Evolutionary conservation across 345 rosid species (phyloP), one percentile per base, ranked within the genome.

Genomic region (Moringa oleifera): DNA sequence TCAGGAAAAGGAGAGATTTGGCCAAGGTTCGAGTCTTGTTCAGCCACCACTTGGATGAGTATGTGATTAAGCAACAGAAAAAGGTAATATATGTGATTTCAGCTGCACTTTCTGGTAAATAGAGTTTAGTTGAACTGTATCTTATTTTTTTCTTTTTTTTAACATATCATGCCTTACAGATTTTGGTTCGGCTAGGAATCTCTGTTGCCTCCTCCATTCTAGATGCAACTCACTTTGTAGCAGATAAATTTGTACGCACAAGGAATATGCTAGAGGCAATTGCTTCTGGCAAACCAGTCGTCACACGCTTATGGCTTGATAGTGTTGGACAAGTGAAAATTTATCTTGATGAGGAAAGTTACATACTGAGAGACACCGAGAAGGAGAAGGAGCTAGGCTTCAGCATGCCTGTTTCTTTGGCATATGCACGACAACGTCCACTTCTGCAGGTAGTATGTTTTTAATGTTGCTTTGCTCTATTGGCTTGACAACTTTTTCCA

Each of bases 241-340:
- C 95, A 2, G 90, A 90, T 75, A 70, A 61, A 64, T 90, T 87
- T 59, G 87, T 81, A 58, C 97, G 95, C 61, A 90, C 97, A 51
- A 76, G 95, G 82, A 87, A 90, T 66, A 87, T 85, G 92, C 64
- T 90, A 62, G 95, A 85, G 79, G 95, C 97, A 59, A 84, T 90
- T 59, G 97, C 90, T 71, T 79, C 75, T 54, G 95, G 92, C 20
- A 90, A 87, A 72, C 95, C 89, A 25, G 81, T 90, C 61, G 90
- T 90, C 71, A 82, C 95, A 51, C 87, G 77, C 66, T 74, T 79
- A 68, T 90, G 97, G 95, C 86, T 90, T 58, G 87, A 87, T 73
- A 78, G 91, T 74, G 73, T 89, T 57, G 83, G 78, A 51, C 89
- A 79, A 65, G 90, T 86, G 50, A 81, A 81, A 59, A 77, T 77